Evolutionary conservation across 108 stramenopile species (phyloP), one percentile per base, ranked within the genome.

Genomic region (Skeletonema potamos): DNA sequence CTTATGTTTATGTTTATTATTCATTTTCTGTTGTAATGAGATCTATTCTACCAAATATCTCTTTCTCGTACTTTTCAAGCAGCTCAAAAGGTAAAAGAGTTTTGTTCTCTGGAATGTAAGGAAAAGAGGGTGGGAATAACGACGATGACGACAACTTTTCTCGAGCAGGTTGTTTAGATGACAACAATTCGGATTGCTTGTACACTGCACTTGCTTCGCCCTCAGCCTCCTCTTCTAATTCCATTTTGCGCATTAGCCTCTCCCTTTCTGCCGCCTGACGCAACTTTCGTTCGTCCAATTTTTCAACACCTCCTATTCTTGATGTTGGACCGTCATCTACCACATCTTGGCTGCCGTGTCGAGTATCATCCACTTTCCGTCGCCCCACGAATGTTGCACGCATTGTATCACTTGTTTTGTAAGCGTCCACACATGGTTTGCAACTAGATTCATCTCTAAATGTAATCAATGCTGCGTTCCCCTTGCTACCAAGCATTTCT

Each of bases 201-300:
- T 37, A 4, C 22, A 22, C 51, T 17, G 13, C 30, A 15, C 54
- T 32, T 33, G 44, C 5, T 27, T 0, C 33, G 27, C 5, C 59
- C 8, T 6, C 67, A 54, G 48, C 77, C 20, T 64, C 73, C 10
- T 75, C 64, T 55, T 82, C 81, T 44, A 81, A 54, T 59, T 89
- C 86, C 87, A 94, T 90, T 67, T 85, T 54, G 36, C 90, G 74
- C 61, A 89, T 64, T 5, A 92, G 59, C 9, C 54, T 43, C 72
- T 94, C 90, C 29, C 93, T 79, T 74, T 94, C 93, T 9, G 80
- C 89, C 6, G 86, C 90, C 66, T 88, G 93, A 28, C 90, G 89
- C 4, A 89, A 32, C 58, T 79, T 79, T 13, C 89, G 79, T 24
- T 91, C 87, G 22, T 86, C 67, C 6, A 86, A 37, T 27, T 65